Base-by-base conservation (phyloP, 257 asterid genomes). In the Striga asiatica region DNA sequence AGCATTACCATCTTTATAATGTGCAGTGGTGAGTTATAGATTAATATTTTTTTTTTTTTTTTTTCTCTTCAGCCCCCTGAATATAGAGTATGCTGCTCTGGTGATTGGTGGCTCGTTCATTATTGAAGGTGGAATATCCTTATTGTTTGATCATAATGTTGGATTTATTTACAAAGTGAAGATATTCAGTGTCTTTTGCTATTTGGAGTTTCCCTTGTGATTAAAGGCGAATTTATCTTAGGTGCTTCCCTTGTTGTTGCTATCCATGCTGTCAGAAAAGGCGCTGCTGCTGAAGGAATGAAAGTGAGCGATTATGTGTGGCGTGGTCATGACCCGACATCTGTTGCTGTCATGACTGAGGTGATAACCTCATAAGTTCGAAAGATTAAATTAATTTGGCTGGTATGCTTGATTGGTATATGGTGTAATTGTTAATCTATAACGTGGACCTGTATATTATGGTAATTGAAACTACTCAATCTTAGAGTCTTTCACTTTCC, bases 291-390 rank as follows among this genome's bases (percentile, higher is more conserved):
- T 25, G 98, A 92, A 82, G 93, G 97, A 67, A 84, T 92, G 99
- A 84, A 50, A 52, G 81, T 92, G 71, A 80, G 86, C 60, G 99
- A 92, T 62, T 92, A 92, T 72, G 76, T 84, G 28, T 92, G 94
- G 97, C 86, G 98, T 58, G 98, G 97, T 67, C 97, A 92, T 70
- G 97, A 88, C 71, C 98, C 97, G 50, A 92, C 98, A 14, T 68
- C 97, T 57, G 97, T 87, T 67, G 98, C 97, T 46, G 98, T 92
- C 66, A 92, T 92, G 99, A 88, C 99, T 65, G 97, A 92, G 99
- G 99, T 91, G 53, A 69, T 66, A 13, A 20, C 61, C 16, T 55
- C 17, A 6, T 64, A 25, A 35, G 35, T 65, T 65, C 20, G 22
- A 62, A 22, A 24, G 42, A 31, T 29, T 20, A 27, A 38, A 58